A percentile compares a stretch with the other conserved stretches of the same genome.
These are phyloP conservation scores for Austroboletus rostrupii DNA, from an alignment of 1,284 basidiomycete genomes.

Conservation along the genomic window DNA sequence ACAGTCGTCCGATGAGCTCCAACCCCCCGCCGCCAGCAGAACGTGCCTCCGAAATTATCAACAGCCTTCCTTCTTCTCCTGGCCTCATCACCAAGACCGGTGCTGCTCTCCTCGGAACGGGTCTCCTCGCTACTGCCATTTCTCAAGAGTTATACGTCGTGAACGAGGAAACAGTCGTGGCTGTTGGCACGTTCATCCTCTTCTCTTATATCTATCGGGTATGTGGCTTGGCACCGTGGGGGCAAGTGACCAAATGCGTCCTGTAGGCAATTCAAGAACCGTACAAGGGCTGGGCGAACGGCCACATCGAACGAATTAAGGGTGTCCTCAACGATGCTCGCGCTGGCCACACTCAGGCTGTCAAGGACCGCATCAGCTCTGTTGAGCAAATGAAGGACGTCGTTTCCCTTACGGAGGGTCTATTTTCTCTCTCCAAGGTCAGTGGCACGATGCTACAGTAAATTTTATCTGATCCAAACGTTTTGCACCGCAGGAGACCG, in stretches of 20 bases:
- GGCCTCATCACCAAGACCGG: conserved; percentile 92
- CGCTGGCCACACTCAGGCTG: conserved; percentile 87
- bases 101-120: conserved; percentile 87
- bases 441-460: conserved; percentile 12
- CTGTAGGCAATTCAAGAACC: conserved; percentile 56
- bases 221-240: conserved; percentile 23
- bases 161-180: conserved; percentile 90
- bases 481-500: conserved; percentile 71
- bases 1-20: conserved; percentile 63
- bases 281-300: conserved; percentile 91
- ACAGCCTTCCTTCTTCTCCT: conserved; percentile 88
- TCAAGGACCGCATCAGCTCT: conserved; percentile 88
- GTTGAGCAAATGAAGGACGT: conserved; percentile 95
- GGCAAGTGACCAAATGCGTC: conserved; percentile 3
- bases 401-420: conserved; percentile 82
- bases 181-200: conserved; percentile 83
- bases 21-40: conserved; percentile 77
- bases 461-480: background rate
- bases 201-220: conserved; percentile 84
- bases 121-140: conserved; percentile 88
- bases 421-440: conserved; percentile 92
- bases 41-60: conserved; percentile 88
- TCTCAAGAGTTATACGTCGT: conserved; percentile 97
- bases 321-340: conserved; percentile 82
- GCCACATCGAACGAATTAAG: conserved; percentile 82